These are phyloP conservation scores for Pichia sp. DNA, from an alignment of 1,139 yeast genomes.

Conservation along the genomic window DNA sequence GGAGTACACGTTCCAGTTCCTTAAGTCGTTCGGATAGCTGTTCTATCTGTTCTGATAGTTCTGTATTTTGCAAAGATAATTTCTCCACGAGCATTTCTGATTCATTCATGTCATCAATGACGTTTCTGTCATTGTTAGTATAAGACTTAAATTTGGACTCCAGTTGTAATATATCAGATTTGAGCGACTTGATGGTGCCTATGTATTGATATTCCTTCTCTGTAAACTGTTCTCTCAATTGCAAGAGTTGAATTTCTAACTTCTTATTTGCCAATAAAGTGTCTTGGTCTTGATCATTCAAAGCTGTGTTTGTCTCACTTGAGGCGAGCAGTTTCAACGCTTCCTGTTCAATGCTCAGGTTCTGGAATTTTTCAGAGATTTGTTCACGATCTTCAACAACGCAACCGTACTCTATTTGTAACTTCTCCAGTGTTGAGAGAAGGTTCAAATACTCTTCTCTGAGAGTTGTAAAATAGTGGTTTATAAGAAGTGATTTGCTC, in stretches of 20 bases:
- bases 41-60: conserved; percentile 32
- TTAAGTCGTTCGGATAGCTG: conserved; percentile 35
- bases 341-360: conserved; percentile 19
- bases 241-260: conserved; percentile 26
- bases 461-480: conserved; percentile 23
- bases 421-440: too few relatives aligned
- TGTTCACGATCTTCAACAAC: conserved; percentile 35
- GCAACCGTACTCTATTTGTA: conserved; percentile 41
- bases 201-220: conserved; percentile 4
- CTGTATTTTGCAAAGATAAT: conserved; percentile 48
- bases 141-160: conserved; percentile 1
- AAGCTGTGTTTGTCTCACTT: conserved; percentile 23
- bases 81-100: conserved; percentile 45
- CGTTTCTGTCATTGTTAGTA: neutral
- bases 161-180: conserved; percentile 1
- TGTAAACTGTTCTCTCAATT: neutral
- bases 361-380: conserved; percentile 15
- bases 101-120: conserved; percentile 1
- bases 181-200: conserved; percentile 3
- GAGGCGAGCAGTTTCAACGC: conserved; percentile 2
- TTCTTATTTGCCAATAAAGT: conserved; percentile 23
- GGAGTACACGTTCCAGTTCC: conserved; percentile 14
- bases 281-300: conserved; percentile 3
- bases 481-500: conserved; percentile 19
- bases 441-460: conserved; percentile 31